Evolutionary conservation across 2,329 filamentous ascomycete genomes (phyloP).

Genomic region (Colletotrichum eremochloae): DNA sequence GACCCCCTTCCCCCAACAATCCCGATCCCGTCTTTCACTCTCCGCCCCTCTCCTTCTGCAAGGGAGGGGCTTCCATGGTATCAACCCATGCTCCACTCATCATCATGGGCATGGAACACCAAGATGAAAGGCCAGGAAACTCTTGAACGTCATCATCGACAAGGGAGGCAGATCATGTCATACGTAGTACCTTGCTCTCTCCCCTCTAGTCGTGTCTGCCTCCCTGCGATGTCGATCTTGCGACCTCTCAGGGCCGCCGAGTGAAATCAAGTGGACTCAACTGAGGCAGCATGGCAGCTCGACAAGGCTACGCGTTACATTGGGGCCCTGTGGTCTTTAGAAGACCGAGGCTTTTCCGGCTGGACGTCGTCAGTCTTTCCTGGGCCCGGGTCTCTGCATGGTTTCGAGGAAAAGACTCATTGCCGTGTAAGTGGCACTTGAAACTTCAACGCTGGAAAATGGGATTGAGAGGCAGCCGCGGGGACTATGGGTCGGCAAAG

Average conservation of each 20-base stretch:
- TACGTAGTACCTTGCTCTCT: background rate
- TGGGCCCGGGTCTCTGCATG: background rate
- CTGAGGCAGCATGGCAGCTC: background rate
- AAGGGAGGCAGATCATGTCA: background rate
- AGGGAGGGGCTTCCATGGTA: background rate
- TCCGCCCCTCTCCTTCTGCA: background rate
- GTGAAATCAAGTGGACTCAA: background rate
- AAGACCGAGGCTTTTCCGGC: background rate
- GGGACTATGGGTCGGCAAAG: background rate
- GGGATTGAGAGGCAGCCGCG: background rate
- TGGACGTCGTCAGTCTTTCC: background rate
- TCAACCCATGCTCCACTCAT: background rate
- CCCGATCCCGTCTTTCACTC: background rate
- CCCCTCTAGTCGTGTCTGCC: background rate
- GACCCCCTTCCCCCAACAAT: background rate
- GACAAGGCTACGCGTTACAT: background rate
- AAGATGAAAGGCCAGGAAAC: background rate
- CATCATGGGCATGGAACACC: background rate
- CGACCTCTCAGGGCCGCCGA: background rate
- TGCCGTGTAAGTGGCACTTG: too few species aligned
- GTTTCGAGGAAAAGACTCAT: background rate
- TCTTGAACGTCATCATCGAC: background rate
- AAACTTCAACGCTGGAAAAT: too few species aligned
- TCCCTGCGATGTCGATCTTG: slow-evolving; percentile 9
- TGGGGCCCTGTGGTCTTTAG: background rate